These are phyloP conservation scores for Xylariaceae sp. DNA, from an alignment of 2,329 filamentous ascomycete genomes.

Conservation along the genomic window DNA sequence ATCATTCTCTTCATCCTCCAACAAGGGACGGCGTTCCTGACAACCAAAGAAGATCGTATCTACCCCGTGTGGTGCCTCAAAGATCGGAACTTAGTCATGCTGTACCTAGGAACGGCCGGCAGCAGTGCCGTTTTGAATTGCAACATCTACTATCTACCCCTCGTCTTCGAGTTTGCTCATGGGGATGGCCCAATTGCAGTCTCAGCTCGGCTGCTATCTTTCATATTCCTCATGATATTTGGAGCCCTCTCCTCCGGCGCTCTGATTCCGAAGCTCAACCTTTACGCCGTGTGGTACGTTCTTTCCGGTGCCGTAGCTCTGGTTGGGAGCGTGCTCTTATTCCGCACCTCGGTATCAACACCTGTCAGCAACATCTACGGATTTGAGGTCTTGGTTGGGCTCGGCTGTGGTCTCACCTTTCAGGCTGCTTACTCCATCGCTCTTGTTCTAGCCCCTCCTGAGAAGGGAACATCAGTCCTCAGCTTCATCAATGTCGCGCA, in stretches of 20 bases:
- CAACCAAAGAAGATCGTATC: constrained; percentile 34
- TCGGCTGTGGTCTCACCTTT: constrained; percentile 25
- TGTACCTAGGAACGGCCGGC: constrained; percentile 36
- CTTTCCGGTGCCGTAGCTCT: constrained; percentile 28
- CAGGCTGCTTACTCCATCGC: constrained; percentile 32
- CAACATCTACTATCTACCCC: constrained; percentile 45
- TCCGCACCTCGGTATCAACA: constrained; percentile 18
- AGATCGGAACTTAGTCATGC: constrained; percentile 33
- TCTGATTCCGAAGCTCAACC: constrained; percentile 31
- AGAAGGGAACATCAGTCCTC: neutral
- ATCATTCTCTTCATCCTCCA: constrained; percentile 39
- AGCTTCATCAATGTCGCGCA: constrained; percentile 1
- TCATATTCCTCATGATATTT: constrained; percentile 24
- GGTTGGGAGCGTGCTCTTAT: constrained; percentile 25
- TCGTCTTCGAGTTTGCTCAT: constrained; percentile 47
- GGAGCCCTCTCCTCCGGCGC: constrained; percentile 31
- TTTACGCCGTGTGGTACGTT: constrained; percentile 34
- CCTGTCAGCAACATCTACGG: constrained; percentile 29
- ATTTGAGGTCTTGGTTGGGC: constrained; percentile 30
- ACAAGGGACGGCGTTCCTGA: constrained; percentile 40
- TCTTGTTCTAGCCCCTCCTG: neutral
- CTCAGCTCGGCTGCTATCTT: constrained; percentile 38
- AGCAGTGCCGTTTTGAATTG: constrained; percentile 32
- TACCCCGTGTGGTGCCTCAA: constrained; percentile 44
- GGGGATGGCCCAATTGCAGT: constrained; percentile 37